Conservation (phyloP, 305 asterid genomes). For the Fraxinus ornus region DNA sequence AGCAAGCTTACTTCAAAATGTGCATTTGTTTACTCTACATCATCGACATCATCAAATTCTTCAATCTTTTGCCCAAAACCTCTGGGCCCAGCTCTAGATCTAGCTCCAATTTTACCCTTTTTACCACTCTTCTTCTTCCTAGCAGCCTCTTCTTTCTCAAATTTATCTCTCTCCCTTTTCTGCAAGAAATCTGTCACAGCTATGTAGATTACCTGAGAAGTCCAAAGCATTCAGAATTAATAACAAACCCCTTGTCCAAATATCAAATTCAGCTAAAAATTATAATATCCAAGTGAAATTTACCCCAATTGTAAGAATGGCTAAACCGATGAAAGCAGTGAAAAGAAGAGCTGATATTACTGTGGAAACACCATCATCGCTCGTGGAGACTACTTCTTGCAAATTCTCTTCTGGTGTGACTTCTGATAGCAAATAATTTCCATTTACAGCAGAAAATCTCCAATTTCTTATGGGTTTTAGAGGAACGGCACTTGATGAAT, state of each 20-base stretch:
- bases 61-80: conserved; percentile 81
- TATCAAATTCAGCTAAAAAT: conserved; percentile 2
- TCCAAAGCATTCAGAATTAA: conserved; percentile 14
- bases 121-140: conserved; percentile 57
- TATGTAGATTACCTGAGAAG: conserved; percentile 69
- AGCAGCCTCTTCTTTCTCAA: conserved; percentile 76
- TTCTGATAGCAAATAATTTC: conserved; percentile 44
- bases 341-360: conserved; percentile 54
- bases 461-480: conserved; percentile 31
- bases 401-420: conserved; percentile 46
- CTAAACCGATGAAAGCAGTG: conserved; percentile 65
- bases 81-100: conserved; percentile 64
- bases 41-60: conserved; percentile 34
- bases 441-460: conserved; percentile 36
- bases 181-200: conserved; percentile 81
- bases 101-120: conserved; percentile 40
- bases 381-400: conserved; percentile 37
- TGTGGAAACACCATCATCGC: conserved; percentile 40
- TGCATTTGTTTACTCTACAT: conserved; percentile 13
- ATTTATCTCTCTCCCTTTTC: conserved; percentile 75
- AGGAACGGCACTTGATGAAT: conserved; percentile 9
- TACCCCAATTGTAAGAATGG: conserved; percentile 83
- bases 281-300: not conserved
- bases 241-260: conserved; percentile 10
- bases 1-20: not conserved